These are phyloP conservation scores for Ophiosphaerella narmari DNA, from an alignment of 2,329 filamentous ascomycete genomes.

Conservation along the genomic window DNA sequence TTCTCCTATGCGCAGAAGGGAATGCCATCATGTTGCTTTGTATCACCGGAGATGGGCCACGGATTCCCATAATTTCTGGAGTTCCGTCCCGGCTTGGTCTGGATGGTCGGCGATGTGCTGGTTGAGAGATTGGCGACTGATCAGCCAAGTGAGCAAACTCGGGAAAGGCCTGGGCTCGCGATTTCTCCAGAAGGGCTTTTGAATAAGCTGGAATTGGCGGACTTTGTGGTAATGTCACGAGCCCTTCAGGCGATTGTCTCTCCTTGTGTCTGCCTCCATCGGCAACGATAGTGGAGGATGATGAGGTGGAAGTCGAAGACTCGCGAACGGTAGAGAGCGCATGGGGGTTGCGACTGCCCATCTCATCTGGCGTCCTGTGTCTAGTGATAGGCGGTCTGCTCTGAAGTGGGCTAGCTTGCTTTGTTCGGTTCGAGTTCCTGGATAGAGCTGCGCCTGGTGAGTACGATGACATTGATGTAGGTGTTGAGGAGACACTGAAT, in stretches of 20 bases:
- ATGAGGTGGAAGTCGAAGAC: slow-evolving; percentile 73
- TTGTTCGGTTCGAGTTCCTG: slow-evolving; percentile 51
- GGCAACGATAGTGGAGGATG: slow-evolving; percentile 68
- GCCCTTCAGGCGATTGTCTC: slow-evolving; percentile 35
- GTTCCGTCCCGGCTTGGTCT: slow-evolving; percentile 55
- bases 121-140: slow-evolving; percentile 56
- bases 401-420: slow-evolving; percentile 61
- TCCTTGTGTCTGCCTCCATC: slow-evolving; percentile 53
- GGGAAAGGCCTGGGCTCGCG: slow-evolving; percentile 39
- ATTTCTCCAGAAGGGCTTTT: slow-evolving; percentile 7
- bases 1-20: slow-evolving; percentile 56
- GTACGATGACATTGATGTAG: slow-evolving; percentile 76
- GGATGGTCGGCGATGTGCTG: slow-evolving; percentile 51
- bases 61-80: slow-evolving; percentile 48
- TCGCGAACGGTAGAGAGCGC: slow-evolving; percentile 70
- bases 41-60: slow-evolving; percentile 58
- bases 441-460: slow-evolving; percentile 65
- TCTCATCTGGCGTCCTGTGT: slow-evolving; percentile 59
- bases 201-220: slow-evolving; percentile 43
- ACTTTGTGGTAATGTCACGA: slow-evolving; percentile 56
- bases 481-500: slow-evolving; percentile 78
- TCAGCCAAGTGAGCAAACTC: slow-evolving; percentile 63
- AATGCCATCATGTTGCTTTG: slow-evolving; percentile 60
- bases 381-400: slow-evolving; percentile 65
- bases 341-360: slow-evolving; percentile 55